A percentile compares a stretch with the other conserved stretches of the same genome.
Conservation (phyloP, 495 filamentous ascomycete species). For the Talaromyces adpressus region DNA sequence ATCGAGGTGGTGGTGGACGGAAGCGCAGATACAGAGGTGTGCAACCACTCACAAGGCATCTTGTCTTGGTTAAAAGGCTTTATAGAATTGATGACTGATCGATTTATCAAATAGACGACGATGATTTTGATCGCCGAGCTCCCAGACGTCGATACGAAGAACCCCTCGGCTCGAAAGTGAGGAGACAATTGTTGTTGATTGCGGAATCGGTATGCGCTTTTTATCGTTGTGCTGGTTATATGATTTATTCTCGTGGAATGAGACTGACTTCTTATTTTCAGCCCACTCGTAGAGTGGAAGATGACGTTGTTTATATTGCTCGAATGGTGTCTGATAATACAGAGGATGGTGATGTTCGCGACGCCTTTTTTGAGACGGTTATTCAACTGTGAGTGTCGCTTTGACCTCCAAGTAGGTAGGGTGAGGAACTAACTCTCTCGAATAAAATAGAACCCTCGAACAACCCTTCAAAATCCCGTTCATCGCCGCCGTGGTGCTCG, state of each 20-base stretch:
- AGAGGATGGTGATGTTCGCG: constrained; percentile 68
- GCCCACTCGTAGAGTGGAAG: constrained; percentile 71
- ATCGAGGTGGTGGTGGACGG: constrained; percentile 52
- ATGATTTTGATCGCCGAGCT: constrained; percentile 65
- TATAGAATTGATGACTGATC: neutral
- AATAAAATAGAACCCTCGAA: constrained; percentile 52
- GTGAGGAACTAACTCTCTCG: constrained; percentile 11
- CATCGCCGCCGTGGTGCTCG: constrained; percentile 70
- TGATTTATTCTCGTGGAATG: neutral
- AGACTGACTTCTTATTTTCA: constrained; percentile 13
- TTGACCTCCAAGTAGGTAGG: neutral
- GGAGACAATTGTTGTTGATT: constrained; percentile 72
- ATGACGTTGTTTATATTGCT: constrained; percentile 71
- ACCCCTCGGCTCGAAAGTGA: constrained; percentile 64
- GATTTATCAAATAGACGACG: constrained; percentile 46
- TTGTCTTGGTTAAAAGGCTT: no score
- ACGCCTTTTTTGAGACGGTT: constrained; percentile 61
- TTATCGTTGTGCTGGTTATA: constrained; percentile 7
- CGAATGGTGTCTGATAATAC: constrained; percentile 70
- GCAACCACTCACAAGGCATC: neutral
- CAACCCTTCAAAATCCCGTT: constrained; percentile 97
- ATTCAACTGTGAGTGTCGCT: constrained; percentile 58
- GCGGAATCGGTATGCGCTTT: constrained; percentile 64
- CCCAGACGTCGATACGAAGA: constrained; percentile 75
- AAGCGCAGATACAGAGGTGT: constrained; percentile 57